These are phyloP conservation scores for bread wheat (Triticum aestivum) DNA, from an alignment of 176 grass and related monocot species.

Conservation along the genomic window DNA sequence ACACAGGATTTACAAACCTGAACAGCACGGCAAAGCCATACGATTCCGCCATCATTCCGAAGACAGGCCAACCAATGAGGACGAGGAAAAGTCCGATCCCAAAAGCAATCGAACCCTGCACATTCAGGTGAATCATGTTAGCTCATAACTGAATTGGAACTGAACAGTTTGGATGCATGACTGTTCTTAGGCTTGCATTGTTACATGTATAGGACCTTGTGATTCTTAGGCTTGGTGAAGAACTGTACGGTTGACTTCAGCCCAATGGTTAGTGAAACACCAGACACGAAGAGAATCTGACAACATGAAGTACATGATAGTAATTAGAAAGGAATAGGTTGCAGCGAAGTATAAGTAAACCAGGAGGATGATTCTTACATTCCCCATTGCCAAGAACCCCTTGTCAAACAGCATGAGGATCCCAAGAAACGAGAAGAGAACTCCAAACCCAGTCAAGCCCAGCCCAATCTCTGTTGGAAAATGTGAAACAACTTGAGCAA, in stretches of 20 bases:
- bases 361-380: constrained; percentile 41
- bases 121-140: neutral
- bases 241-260: constrained; percentile 76
- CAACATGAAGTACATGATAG: neutral
- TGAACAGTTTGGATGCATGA: neutral
- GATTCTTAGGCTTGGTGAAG: constrained; percentile 87
- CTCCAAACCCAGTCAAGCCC: constrained; percentile 79
- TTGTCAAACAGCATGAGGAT: constrained; percentile 90
- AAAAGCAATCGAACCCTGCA: constrained; percentile 76
- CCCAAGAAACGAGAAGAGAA: constrained; percentile 83
- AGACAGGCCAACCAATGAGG: constrained; percentile 65
- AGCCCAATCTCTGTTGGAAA: constrained; percentile 71
- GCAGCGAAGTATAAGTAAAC: neutral
- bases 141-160: neutral
- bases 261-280: constrained; percentile 80
- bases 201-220: constrained; percentile 41
- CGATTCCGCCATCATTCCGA: constrained; percentile 71
- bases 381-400: constrained; percentile 88
- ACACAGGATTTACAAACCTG: constrained; percentile 45
- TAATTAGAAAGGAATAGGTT: constrained; percentile 8
- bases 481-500: neutral
- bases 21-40: constrained; percentile 80
- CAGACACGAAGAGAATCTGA: constrained; percentile 81
- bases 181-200: neutral
- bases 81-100: constrained; percentile 70